Conservation (phyloP, 345 rosid genomes). For the Euphorbia tirucalli region DNA sequence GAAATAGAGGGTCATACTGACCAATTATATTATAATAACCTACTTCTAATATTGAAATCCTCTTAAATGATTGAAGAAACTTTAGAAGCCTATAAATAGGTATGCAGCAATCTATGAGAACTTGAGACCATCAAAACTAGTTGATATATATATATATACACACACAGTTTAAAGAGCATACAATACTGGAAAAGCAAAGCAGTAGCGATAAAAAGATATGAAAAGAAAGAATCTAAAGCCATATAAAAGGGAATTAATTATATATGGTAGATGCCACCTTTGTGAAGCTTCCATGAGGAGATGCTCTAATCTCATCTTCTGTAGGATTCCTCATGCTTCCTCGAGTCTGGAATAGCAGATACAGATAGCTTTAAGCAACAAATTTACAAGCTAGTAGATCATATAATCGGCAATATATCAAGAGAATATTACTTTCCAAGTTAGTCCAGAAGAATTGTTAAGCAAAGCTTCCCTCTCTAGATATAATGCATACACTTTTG, state of each 20-base stretch:
- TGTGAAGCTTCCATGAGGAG: constrained; percentile 68
- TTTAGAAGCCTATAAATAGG: no score
- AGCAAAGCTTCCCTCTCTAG: constrained; percentile 52
- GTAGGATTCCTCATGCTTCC: constrained; percentile 63
- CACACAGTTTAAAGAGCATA: no score
- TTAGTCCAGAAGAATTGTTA: constrained; percentile 25
- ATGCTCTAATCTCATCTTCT: constrained; percentile 40
- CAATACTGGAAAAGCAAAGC: no score
- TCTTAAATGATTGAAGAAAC: no score
- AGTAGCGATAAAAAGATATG: neutral
- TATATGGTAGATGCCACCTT: constrained; percentile 33
- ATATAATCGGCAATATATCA: neutral
- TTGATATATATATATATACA: no score
- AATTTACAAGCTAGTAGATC: no score
- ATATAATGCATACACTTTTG: constrained; percentile 50
- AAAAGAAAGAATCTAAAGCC: neutral
- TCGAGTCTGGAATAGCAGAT: constrained; percentile 34
- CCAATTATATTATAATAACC: no score
- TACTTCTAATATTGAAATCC: no score
- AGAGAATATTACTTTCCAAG: constrained; percentile 50
- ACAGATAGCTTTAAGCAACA: neutral
- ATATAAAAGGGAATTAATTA: neutral
- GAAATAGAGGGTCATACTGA: no score
- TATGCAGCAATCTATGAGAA: no score
- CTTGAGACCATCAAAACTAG: no score